phyloP scores from a whole-genome alignment of 495 filamentous ascomycete genomes.

The Durotheca rogersii region DNA sequence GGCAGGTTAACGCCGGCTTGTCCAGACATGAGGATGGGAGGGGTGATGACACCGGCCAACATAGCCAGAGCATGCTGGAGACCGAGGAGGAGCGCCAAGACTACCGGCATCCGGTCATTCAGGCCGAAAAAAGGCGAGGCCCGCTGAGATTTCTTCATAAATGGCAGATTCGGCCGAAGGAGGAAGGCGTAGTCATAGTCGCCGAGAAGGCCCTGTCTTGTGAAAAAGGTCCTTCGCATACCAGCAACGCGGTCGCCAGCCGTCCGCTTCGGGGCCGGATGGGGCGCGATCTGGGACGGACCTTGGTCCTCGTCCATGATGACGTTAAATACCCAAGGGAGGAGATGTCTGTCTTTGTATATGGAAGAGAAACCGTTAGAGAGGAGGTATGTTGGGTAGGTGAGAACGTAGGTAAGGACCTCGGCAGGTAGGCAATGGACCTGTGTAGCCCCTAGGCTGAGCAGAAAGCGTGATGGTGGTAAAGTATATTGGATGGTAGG shows the following conservation, averaged over 20 bases:
- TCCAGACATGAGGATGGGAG: slow-evolving; percentile 74
- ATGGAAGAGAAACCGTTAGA: no score
- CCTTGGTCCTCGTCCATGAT: slow-evolving; percentile 53
- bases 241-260: slow-evolving; percentile 31
- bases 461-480: no score
- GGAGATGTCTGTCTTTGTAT: no score
- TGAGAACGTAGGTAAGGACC: no score
- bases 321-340: no score
- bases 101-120: slow-evolving; percentile 76
- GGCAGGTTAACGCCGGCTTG: slow-evolving; percentile 65
- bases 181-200: slow-evolving; percentile 76
- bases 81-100: slow-evolving; percentile 64
- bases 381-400: no score
- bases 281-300: slow-evolving; percentile 47
- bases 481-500: no score
- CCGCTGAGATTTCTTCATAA: slow-evolving; percentile 65
- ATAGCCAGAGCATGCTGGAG: slow-evolving; percentile 54
- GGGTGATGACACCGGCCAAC: slow-evolving; percentile 65
- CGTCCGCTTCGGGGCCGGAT: slow-evolving; percentile 34
- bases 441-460: no score
- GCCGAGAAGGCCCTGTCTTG: slow-evolving; percentile 73
- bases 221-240: slow-evolving; percentile 44
- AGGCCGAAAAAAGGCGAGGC: slow-evolving; percentile 85
- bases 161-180: slow-evolving; percentile 80
- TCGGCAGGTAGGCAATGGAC: no score